phyloP scores from a whole-genome alignment of 2,329 filamentous ascomycete species.

The Cladophialophora bantiana region DNA sequence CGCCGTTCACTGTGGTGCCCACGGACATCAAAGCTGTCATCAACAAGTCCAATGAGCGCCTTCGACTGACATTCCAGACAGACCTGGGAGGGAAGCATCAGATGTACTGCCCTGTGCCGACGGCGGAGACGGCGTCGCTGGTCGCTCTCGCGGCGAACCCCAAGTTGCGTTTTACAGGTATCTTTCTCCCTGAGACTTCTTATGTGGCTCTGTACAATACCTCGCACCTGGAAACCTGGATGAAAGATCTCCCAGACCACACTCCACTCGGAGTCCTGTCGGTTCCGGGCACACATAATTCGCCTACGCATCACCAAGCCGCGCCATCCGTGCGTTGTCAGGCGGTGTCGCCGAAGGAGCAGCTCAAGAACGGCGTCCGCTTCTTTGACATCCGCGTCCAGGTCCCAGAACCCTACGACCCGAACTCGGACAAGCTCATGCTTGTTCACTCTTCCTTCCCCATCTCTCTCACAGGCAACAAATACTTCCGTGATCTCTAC shows the following conservation, averaged over 20 bases:
- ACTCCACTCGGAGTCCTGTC: conserved; percentile 80
- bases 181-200: conserved; percentile 66
- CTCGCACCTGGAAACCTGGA: conserved; percentile 76
- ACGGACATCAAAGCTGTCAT: conserved; percentile 69
- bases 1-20: conserved; percentile 70
- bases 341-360: conserved; percentile 75
- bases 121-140: conserved; percentile 65
- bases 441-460: conserved; percentile 93
- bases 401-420: conserved; percentile 63
- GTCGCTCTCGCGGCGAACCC: conserved; percentile 61
- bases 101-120: conserved; percentile 72
- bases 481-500: conserved; percentile 78
- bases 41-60: conserved; percentile 65
- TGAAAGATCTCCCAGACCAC: conserved; percentile 74
- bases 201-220: conserved; percentile 72
- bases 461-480: conserved; percentile 79
- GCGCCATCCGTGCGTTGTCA: conserved; percentile 94
- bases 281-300: conserved; percentile 96
- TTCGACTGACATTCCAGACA: conserved; percentile 76
- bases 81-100: conserved; percentile 70
- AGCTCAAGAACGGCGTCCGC: conserved; percentile 87
- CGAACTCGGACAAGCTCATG: conserved; percentile 69
- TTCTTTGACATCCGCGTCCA: conserved; percentile 93
- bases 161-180: conserved; percentile 66
- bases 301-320: conserved; percentile 81